Conservation (phyloP, 176 grass and related monocot genomes). For the Juncus inflexus region DNA sequence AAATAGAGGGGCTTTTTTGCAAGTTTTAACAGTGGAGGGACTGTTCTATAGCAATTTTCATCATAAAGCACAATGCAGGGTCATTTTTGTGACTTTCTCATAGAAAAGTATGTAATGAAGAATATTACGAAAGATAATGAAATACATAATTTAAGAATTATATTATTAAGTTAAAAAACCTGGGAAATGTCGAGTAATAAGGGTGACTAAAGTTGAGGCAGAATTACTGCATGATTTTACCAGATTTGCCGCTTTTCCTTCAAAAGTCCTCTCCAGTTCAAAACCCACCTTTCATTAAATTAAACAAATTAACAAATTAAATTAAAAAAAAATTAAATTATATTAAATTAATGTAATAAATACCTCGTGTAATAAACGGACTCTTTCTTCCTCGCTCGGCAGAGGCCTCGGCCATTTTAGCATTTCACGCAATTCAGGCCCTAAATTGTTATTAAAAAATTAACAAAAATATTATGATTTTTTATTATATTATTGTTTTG, state of each 20-base stretch:
- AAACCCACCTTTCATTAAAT: slow-evolving; percentile 45
- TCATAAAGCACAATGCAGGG: no score
- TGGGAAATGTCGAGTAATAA: slow-evolving; percentile 84
- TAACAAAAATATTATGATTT: not conserved
- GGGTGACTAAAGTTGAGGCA: slow-evolving; percentile 59
- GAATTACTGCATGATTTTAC: slow-evolving; percentile 76
- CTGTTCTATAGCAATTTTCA: no score
- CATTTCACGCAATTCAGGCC: slow-evolving; percentile 57
- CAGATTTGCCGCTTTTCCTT: slow-evolving; percentile 67
- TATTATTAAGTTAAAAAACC: slow-evolving; percentile 28
- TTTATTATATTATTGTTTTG: not conserved
- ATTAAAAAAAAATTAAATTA: no score
- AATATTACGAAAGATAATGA: no score
- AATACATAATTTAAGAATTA: slow-evolving; percentile 1
- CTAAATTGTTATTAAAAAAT: slow-evolving; percentile 41
- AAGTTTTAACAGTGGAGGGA: no score
- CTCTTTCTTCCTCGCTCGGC: slow-evolving; percentile 88
- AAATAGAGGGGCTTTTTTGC: no score
- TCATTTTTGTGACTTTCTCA: no score
- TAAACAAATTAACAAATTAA: not conserved
- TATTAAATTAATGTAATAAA: not conserved
- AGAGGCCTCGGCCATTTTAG: slow-evolving; percentile 82
- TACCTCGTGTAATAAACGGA: slow-evolving; percentile 88
- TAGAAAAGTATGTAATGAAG: no score
- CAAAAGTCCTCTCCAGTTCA: slow-evolving; percentile 80